Evolutionary conservation across 2,329 filamentous ascomycete species (phyloP).

Genomic region (Alternaria triticimaculans): DNA sequence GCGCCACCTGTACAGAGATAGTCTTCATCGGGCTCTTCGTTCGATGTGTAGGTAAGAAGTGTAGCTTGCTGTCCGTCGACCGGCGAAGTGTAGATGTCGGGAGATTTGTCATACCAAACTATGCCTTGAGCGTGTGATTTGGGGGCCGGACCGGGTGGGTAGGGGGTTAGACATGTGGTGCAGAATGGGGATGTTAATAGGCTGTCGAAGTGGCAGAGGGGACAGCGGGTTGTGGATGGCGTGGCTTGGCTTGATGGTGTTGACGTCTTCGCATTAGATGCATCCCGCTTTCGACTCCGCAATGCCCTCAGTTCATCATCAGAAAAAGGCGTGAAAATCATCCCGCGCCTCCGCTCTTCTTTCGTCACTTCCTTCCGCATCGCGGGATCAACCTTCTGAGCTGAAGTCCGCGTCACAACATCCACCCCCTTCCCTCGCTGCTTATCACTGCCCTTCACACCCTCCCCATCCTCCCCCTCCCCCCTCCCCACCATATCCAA

Average conservation of each 20-base stretch:
- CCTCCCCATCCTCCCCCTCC: too few relatives aligned
- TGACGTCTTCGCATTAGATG: background rate
- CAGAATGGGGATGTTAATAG: background rate
- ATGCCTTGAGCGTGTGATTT: background rate
- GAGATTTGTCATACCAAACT: background rate
- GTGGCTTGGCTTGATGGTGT: too few relatives aligned
- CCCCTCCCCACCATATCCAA: too few relatives aligned
- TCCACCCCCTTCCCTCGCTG: too few relatives aligned
- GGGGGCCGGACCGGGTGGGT: background rate
- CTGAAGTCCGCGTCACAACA: too few relatives aligned
- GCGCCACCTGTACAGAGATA: background rate
- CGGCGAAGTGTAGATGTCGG: background rate
- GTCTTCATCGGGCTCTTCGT: background rate
- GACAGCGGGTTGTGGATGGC: background rate
- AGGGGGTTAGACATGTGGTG: background rate
- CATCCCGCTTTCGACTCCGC: background rate
- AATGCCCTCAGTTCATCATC: rapidly evolving
- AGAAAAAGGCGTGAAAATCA: background rate
- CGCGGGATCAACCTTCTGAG: rapidly evolving
- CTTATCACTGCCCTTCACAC: too few relatives aligned
- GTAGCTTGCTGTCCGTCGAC: background rate
- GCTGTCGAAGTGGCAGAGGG: background rate
- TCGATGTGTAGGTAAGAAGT: background rate
- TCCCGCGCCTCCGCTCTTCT: background rate
- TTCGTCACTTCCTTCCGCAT: rapidly evolving